Base-by-base conservation (phyloP, 192 early-diverging fungal species). In the Obelidium mucronatum region DNA sequence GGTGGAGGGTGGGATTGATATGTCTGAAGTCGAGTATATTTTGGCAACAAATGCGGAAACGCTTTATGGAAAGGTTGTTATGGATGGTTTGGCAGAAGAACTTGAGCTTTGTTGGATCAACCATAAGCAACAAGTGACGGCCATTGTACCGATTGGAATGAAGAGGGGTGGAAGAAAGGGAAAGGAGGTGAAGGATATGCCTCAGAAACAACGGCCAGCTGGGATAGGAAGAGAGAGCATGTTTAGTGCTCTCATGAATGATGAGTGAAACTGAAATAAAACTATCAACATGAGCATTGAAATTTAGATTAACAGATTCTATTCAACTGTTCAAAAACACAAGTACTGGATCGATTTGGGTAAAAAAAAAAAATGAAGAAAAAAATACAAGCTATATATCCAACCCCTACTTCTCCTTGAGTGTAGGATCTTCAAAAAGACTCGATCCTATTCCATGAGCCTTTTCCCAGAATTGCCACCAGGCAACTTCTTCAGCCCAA, bases 381-480 rank as follows among this genome's bases (percentile, higher is more conserved):
- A n/a, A n/a, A n/a, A n/a, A n/a, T n/a, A n/a, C n/a, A n/a, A n/a
- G n/a, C n/a, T n/a, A n/a, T n/a, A n/a, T n/a, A n/a, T n/a, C n/a
- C n/a, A n/a, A n/a, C n/a, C n/a, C n/a, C n/a, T n/a, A n/a, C n/a
- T n/a, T n/a, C n/a, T n/a, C 55, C 55, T 31, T 58, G 5, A 8
- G 11, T 58, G 55, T 58, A 8, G 55, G 55, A 26, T 58, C 55
- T 31, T 11, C 8, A 58, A 58, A 58, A 30, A 77, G 44, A n/a
- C 28, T 31, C 36, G 66, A 56, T 11, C 42, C 40, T n/a, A 77
- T 53, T 8, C 51, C 51, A 42, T 77, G 77, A 17, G 34, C n/a
- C 69, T 62, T 61, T 39, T 78, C 77, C 77, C 77, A 78, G 24
- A 60, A 40, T 51, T 78, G 77, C 77, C 77, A 78, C 77, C 77